Evolutionary conservation across 2,329 filamentous ascomycete genomes (phyloP).

Genomic region (Neonectria magnoliae): DNA sequence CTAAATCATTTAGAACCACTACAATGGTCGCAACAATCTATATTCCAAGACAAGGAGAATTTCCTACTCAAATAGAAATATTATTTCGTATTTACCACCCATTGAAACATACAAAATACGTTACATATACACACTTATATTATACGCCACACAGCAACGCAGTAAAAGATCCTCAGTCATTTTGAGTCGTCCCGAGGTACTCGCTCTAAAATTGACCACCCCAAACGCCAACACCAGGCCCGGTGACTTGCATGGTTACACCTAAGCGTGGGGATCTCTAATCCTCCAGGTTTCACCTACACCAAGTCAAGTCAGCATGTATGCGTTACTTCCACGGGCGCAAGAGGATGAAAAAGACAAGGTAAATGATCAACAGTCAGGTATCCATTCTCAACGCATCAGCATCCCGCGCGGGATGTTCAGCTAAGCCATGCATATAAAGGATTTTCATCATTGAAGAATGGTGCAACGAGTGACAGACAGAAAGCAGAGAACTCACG

Average conservation of each 20-base stretch:
- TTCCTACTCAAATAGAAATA: background rate
- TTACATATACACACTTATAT: background rate
- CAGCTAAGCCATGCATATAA: slow-evolving; percentile 50
- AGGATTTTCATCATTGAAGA: slow-evolving; percentile 43
- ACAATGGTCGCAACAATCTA: too few species aligned
- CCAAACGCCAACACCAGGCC: background rate
- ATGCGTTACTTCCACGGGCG: background rate
- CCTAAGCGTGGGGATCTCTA: background rate
- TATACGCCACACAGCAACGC: background rate
- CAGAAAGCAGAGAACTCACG: slow-evolving; percentile 22
- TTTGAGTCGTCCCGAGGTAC: background rate
- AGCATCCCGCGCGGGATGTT: slow-evolving; percentile 37
- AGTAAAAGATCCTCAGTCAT: background rate
- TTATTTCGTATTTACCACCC: background rate
- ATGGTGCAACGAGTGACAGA: background rate
- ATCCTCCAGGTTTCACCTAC: slow-evolving; percentile 4
- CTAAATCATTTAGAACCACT: too few species aligned
- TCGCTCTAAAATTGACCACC: background rate
- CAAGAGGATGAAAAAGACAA: background rate
- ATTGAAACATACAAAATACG: background rate
- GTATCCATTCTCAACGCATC: slow-evolving; percentile 46
- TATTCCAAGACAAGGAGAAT: too few species aligned
- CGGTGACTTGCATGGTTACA: background rate
- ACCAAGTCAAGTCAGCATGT: slow-evolving; percentile 17
- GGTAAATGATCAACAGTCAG: slow-evolving; percentile 31